A percentile compares a stretch with the other conserved stretches of the same genome.
Conservation (phyloP, 768 basidiomycete genomes). For the Amanita thiersii region DNA sequence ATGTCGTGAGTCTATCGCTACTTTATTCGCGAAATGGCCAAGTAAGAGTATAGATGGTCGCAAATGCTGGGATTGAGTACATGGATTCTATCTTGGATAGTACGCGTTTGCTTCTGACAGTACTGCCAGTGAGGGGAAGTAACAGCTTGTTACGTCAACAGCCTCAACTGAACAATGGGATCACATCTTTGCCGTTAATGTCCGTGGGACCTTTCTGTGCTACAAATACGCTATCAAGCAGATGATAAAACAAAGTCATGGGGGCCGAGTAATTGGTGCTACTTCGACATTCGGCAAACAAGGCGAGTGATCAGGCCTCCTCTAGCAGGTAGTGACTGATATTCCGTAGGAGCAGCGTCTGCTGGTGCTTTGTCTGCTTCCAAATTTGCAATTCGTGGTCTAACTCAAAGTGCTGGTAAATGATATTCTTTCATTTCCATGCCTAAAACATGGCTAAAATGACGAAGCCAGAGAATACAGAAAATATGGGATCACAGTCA, state of each 20-base stretch:
- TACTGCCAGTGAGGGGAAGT: not conserved
- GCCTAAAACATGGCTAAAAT: not conserved
- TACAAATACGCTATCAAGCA: conserved; percentile 31
- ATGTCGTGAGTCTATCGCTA: conserved; percentile 12
- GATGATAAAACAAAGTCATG: conserved; percentile 36
- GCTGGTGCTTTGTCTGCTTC: conserved; percentile 22
- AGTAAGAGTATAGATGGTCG: conserved; percentile 21
- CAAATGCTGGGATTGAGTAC: conserved; percentile 19
- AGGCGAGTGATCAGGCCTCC: conserved; percentile 14
- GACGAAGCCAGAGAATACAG: conserved; percentile 16
- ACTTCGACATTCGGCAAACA: conserved; percentile 29
- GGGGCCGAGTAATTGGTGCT: conserved; percentile 36
- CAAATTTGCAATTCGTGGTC: conserved; percentile 33
- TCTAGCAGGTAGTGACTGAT: not conserved
- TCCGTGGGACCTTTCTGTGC: conserved; percentile 28
- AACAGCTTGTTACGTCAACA: conserved; percentile 1
- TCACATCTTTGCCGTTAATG: conserved; percentile 23
- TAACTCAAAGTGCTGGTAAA: conserved; percentile 20
- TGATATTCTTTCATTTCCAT: not conserved
- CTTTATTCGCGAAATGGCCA: not conserved
- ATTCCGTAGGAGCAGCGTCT: conserved; percentile 10
- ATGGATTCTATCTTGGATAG: conserved; percentile 16
- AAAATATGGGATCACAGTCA: conserved; percentile 21
- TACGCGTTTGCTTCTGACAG: not conserved
- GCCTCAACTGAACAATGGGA: conserved; percentile 24